A percentile compares a stretch with the other conserved stretches of the same genome.
Evolutionary conservation across 139 green algal species (phyloP).

Genomic region (Gonium pectorale): DNA sequence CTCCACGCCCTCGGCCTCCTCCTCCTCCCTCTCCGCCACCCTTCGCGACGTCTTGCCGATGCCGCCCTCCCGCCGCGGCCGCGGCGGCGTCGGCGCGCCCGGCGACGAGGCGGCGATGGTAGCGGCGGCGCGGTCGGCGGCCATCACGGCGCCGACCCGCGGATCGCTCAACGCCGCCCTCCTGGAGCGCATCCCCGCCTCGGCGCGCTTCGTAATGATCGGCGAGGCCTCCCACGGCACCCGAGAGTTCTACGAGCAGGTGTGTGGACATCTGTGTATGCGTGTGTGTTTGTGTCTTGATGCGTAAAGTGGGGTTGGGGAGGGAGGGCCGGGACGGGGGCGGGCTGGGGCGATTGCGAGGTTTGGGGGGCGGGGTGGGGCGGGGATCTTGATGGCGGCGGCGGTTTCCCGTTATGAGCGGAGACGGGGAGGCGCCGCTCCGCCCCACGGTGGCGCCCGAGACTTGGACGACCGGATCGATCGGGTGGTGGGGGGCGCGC

Average conservation of each 20-base stretch:
- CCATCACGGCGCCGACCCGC: background rate
- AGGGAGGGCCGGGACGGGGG: too few relatives aligned
- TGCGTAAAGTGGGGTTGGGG: background rate
- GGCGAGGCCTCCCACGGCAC: constrained; percentile 76
- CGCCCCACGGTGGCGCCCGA: too few relatives aligned
- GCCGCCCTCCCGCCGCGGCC: background rate
- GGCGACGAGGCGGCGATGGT: constrained; percentile 5
- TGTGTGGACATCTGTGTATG: background rate
- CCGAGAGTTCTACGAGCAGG: constrained; percentile 68
- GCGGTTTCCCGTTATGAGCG: background rate
- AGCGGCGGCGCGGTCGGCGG: background rate
- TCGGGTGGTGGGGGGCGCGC: too few relatives aligned
- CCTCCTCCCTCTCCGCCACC: too few relatives aligned
- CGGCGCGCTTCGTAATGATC: constrained; percentile 11
- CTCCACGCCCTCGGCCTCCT: too few relatives aligned
- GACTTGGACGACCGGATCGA: too few relatives aligned
- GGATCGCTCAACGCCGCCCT: background rate
- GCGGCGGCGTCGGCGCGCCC: background rate
- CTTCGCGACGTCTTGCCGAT: too few relatives aligned
- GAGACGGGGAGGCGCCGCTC: too few relatives aligned
- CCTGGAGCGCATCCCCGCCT: background rate
- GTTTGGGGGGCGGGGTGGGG: background rate
- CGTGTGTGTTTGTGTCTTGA: background rate
- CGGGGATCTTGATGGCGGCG: background rate
- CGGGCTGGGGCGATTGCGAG: too few relatives aligned